These are phyloP conservation scores for Delphinella strobiligena DNA, from an alignment of 2,329 filamentous ascomycete genomes.

Conservation along the genomic window DNA sequence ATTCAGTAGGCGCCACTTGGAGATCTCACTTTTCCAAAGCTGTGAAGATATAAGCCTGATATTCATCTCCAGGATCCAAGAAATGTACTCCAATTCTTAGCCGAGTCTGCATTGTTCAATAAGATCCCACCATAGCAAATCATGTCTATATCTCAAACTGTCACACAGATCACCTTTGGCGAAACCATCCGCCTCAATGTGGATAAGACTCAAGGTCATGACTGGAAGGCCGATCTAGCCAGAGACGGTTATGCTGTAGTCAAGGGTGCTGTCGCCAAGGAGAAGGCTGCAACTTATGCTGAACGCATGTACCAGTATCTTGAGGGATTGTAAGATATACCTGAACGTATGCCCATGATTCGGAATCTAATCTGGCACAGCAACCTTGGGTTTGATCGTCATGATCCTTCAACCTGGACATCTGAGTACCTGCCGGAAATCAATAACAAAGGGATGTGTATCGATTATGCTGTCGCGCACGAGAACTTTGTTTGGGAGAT, in stretches of 20 bases:
- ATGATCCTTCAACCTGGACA: slow-evolving; percentile 28
- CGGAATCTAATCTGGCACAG: no score
- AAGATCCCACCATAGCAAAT: no score
- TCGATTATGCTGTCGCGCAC: slow-evolving; percentile 15
- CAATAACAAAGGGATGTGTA: slow-evolving; percentile 35
- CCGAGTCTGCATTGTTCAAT: no score
- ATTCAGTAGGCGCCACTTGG: no score
- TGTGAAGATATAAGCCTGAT: no score
- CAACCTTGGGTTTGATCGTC: slow-evolving; percentile 21
- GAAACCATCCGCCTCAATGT: no score
- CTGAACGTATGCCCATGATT: not conserved
- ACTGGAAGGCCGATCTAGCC: slow-evolving; percentile 20
- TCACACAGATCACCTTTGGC: no score
- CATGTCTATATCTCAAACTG: no score
- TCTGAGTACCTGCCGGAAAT: slow-evolving; percentile 30
- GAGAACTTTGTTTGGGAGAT: slow-evolving; percentile 17
- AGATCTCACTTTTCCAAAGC: no score
- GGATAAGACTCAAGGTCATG: not conserved
- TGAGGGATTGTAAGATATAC: slow-evolving; percentile 13
- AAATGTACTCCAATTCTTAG: no score
- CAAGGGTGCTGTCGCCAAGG: slow-evolving; percentile 16
- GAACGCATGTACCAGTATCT: slow-evolving; percentile 22
- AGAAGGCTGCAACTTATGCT: slow-evolving; percentile 17
- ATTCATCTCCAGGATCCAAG: no score
- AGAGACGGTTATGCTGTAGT: slow-evolving; percentile 19